These are phyloP conservation scores for Larix sibirica DNA, from an alignment of 83 land plant genomes.

Conservation along the genomic window DNA sequence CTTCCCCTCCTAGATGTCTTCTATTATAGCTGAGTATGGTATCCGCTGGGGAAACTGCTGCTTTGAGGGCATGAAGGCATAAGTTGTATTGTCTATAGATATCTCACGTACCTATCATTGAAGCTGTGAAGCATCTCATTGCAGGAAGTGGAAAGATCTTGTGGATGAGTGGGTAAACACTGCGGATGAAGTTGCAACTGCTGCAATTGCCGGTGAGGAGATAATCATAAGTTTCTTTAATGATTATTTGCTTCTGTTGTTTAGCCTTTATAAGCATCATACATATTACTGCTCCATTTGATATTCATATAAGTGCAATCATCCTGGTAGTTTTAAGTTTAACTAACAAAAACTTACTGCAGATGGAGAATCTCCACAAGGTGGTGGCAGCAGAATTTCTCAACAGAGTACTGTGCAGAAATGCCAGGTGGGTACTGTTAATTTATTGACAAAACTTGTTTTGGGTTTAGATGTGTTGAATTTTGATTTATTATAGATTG, in stretches of 20 bases:
- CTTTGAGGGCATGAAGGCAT: neutral
- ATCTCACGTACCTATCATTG: neutral
- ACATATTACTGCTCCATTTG: neutral
- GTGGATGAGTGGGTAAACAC: conserved; percentile 72
- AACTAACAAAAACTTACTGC: conserved; percentile 14
- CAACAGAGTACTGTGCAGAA: neutral
- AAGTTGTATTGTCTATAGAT: neutral
- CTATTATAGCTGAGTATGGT: neutral
- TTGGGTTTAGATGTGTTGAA: too few relatives aligned
- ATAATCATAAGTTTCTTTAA: neutral
- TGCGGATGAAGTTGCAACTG: conserved; percentile 22
- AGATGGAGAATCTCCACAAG: conserved; percentile 53
- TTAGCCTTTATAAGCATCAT: neutral
- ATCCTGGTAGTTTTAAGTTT: neutral
- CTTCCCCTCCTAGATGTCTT: neutral
- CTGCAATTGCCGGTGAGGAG: conserved; percentile 38
- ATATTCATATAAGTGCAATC: neutral
- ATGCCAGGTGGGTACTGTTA: neutral
- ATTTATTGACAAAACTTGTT: too few relatives aligned
- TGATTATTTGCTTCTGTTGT: neutral
- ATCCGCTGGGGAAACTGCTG: neutral
- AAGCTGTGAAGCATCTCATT: neutral
- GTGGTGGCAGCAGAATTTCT: neutral
- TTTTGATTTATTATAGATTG: too few relatives aligned
- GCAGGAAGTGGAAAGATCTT: conserved; percentile 70